These are phyloP conservation scores for Myxozyma nipponensis DNA, from an alignment of 805 yeast genomes.

Conservation along the genomic window DNA sequence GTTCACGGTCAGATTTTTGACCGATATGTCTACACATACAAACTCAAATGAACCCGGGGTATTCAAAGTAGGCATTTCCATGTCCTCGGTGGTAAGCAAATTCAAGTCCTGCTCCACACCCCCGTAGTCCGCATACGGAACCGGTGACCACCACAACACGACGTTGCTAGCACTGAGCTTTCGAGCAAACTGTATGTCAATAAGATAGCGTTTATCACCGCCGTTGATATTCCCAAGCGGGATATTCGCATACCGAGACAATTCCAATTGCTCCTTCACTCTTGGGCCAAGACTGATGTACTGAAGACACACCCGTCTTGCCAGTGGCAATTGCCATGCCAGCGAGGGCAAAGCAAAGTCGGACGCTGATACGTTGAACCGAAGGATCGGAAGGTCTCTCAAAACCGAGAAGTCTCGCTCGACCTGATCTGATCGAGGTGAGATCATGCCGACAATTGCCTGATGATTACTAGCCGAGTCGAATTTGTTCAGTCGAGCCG, in stretches of 20 bases:
- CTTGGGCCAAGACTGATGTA: slow-evolving; percentile 70
- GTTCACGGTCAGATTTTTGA: slow-evolving; percentile 78
- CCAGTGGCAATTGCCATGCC: slow-evolving; percentile 72
- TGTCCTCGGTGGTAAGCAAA: slow-evolving; percentile 47
- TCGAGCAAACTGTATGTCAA: slow-evolving; percentile 86
- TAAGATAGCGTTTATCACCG: slow-evolving; percentile 72
- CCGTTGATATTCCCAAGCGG: slow-evolving; percentile 82
- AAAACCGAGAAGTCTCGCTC: slow-evolving; percentile 46
- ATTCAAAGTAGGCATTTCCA: slow-evolving; percentile 68
- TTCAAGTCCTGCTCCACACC: slow-evolving; percentile 68
- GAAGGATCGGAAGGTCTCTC: slow-evolving; percentile 53
- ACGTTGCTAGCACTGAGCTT: slow-evolving; percentile 58
- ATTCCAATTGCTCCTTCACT: slow-evolving; percentile 58
- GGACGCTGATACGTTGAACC: slow-evolving; percentile 52
- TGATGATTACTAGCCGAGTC: slow-evolving; percentile 13
- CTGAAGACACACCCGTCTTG: slow-evolving; percentile 64
- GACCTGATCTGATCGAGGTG: slow-evolving; percentile 38
- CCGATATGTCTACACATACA: slow-evolving; percentile 70
- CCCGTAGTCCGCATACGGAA: slow-evolving; percentile 78
- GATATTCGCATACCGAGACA: slow-evolving; percentile 69
- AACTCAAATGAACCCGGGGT: slow-evolving; percentile 74
- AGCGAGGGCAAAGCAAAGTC: slow-evolving; percentile 65
- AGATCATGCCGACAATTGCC: slow-evolving; percentile 18
- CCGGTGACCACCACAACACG: slow-evolving; percentile 91
- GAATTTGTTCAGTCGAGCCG: slow-evolving; percentile 5